phyloP scores from a whole-genome alignment of 768 basidiomycete genomes.

The Vishniacozyma victoriae region DNA sequence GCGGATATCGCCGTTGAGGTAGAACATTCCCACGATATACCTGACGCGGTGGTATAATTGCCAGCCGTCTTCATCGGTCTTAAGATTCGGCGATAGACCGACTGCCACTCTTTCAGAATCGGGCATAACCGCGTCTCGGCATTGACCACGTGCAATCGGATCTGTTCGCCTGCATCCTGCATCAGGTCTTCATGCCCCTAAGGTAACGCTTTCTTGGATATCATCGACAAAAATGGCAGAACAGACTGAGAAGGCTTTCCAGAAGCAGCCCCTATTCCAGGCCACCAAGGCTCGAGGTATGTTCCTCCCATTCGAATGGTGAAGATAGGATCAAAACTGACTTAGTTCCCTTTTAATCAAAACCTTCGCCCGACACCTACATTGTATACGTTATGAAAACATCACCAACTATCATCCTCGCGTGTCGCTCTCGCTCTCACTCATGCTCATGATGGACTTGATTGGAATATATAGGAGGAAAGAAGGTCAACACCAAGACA shows the following conservation, averaged over 20 bases:
- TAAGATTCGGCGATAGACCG: no score
- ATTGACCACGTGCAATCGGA: neutral
- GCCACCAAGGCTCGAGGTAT: conserved; percentile 87
- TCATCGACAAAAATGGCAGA: conserved; percentile 45
- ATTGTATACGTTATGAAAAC: no score
- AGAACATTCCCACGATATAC: neutral
- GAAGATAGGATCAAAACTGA: no score
- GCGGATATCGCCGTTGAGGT: neutral
- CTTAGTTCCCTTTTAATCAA: no score
- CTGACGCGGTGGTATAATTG: no score
- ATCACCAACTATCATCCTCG: no score
- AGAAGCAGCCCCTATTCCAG: conserved; percentile 97
- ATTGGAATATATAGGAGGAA: conserved; percentile 56
- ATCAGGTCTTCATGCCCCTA: conserved; percentile 2
- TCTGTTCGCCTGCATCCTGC: conserved; percentile 4
- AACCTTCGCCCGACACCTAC: no score
- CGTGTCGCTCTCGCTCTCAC: neutral
- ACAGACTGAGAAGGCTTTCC: conserved; percentile 93
- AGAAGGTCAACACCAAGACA: conserved; percentile 88
- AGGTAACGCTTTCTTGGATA: no score
- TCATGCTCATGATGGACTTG: neutral
- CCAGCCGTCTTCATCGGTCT: no score
- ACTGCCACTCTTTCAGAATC: no score
- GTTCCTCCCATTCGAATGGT: conserved; percentile 48
- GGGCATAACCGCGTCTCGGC: neutral